Base-by-base conservation (phyloP, 306 rosid species). In the Albizia julibrissin region DNA sequence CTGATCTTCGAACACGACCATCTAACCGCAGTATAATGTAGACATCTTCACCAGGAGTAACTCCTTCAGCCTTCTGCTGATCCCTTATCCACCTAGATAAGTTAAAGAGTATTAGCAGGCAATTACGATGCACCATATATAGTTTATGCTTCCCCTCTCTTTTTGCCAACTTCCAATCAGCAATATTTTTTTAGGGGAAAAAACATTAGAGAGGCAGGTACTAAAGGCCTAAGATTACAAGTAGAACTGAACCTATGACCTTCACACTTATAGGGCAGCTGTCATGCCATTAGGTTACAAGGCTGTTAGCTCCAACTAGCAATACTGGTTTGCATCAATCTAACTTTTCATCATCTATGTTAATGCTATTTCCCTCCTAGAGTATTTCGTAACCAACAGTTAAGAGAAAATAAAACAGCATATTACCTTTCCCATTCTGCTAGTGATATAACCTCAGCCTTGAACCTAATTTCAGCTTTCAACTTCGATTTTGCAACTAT, bases 1-100 rank as follows among this genome's bases (percentile, higher is more conserved):
- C 98, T 4, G 99, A 95, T 86, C 99, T 89, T 86, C 98, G 97
- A 72, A 95, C 92, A 24, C 98, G 89, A n/a, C 99, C 99, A 82
- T 95, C 99, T 26, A 95, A 82, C 76, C 98, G 93, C 75, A 95
- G 87, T 87, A 95, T 89, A 76, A 93, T 90, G 86, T 93, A 93
- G 81, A 95, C 96, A 22, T 91, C 98, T 87, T 93, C 99, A 31
- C 97, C 96, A 22, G 92, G 91, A 59, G 94, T 80, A 73, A 95
- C 98, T 82, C 97, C 98, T 92, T 95, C 99, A 27, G 93, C 87
- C 67, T 89, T 85, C 87, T 95, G 98, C 83, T 93, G 97, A 83
- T 93, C 97, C 85, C 69, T 87, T 91, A 95, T 91, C 99, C 99
- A 95, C 90, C 99, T 95, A 86, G 68, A 79, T 69, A 82, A 82